These are phyloP conservation scores for Myxozyma geophila DNA, from an alignment of 805 yeast genomes.

Conservation along the genomic window DNA sequence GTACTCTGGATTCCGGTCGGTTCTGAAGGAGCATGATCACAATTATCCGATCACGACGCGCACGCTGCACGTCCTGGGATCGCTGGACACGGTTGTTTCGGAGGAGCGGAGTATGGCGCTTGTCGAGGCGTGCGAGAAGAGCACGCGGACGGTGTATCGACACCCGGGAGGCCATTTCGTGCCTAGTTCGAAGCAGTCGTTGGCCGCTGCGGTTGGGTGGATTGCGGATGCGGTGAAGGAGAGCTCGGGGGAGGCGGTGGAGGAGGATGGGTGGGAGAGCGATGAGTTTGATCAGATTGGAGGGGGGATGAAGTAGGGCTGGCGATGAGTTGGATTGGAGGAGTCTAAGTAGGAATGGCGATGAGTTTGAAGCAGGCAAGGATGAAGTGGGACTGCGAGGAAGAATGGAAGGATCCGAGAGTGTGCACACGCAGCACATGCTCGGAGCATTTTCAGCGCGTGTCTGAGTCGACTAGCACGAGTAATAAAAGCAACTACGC, in stretches of 20 bases:
- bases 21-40: constrained; percentile 41
- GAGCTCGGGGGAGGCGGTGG: constrained; percentile 9
- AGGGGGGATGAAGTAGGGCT: constrained; percentile 1
- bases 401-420: no score
- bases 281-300: constrained; percentile 46
- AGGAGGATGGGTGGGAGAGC: constrained; percentile 46
- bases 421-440: no score
- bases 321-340: not conserved
- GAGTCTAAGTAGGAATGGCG: not conserved
- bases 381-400: no score
- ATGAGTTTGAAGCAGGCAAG: not conserved
- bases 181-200: constrained; percentile 75
- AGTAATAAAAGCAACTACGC: no score
- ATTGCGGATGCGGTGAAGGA: constrained; percentile 27
- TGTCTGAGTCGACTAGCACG: no score
- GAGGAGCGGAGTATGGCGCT: constrained; percentile 69
- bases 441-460: no score
- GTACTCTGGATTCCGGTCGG: constrained; percentile 63
- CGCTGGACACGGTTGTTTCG: constrained; percentile 83
- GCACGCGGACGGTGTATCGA: constrained; percentile 55
- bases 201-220: constrained; percentile 44
- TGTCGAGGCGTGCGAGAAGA: constrained; percentile 54
- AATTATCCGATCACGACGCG: constrained; percentile 46
- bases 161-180: constrained; percentile 99
- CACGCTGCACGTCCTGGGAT: constrained; percentile 82